These are phyloP conservation scores for Puccinia novopanici DNA, from an alignment of 1,284 basidiomycete species.

Conservation along the genomic window DNA sequence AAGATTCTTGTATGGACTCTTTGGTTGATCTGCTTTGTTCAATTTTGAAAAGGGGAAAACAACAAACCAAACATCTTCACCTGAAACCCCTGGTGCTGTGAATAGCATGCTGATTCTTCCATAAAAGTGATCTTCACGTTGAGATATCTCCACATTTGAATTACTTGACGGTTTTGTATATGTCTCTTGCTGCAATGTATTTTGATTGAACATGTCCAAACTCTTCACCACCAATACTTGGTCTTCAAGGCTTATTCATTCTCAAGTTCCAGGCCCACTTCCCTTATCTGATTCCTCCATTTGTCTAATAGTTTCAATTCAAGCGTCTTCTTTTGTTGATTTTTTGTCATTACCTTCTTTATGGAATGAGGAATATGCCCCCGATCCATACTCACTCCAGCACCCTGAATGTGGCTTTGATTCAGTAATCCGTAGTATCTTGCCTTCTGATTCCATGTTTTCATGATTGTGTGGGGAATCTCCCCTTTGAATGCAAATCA, in stretches of 20 bases:
- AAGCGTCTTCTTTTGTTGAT: background rate
- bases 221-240: background rate
- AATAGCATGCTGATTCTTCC: background rate
- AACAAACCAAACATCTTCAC: background rate
- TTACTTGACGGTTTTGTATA: background rate
- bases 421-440: background rate
- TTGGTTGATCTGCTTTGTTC: background rate
- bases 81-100: no score
- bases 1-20: background rate
- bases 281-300: background rate
- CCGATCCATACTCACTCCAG: no score
- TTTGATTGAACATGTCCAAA: background rate
- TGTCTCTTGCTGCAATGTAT: background rate
- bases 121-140: background rate
- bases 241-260: background rate
- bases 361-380: background rate
- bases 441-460: background rate
- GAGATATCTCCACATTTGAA: background rate
- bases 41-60: background rate
- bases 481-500: no score
- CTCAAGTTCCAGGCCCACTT: background rate
- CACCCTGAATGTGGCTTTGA: no score
- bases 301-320: background rate
- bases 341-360: background rate
- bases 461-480: background rate